phyloP scores from a whole-genome alignment of 2,329 filamentous ascomycete species.

The Incumbomyces lentus region DNA sequence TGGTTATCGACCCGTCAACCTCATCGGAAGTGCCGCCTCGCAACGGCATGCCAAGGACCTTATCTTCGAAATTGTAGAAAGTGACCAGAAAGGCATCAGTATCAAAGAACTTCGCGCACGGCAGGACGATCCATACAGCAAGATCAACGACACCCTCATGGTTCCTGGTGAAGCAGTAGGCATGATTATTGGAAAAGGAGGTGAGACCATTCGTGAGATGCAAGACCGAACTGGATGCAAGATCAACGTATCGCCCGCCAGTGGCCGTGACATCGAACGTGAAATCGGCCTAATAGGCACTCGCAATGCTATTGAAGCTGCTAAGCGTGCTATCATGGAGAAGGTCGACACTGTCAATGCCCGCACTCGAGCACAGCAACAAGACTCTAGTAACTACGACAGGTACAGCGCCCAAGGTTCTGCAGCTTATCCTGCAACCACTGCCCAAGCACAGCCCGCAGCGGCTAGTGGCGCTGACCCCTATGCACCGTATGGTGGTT shows the following conservation, averaged over 20 bases:
- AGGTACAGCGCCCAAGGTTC: slow-evolving; percentile 27
- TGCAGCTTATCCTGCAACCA: slow-evolving; percentile 17
- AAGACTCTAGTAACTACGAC: slow-evolving; percentile 24
- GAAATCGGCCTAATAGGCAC: slow-evolving; percentile 78
- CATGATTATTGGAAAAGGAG: slow-evolving; percentile 93
- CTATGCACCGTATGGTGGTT: slow-evolving; percentile 74
- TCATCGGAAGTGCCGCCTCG: slow-evolving; percentile 68
- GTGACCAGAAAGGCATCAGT: slow-evolving; percentile 45
- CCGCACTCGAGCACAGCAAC: neutral
- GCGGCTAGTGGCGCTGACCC: slow-evolving; percentile 50
- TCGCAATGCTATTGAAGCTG: slow-evolving; percentile 64
- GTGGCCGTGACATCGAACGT: slow-evolving; percentile 67
- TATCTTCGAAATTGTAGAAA: slow-evolving; percentile 90
- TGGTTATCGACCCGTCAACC: slow-evolving; percentile 76
- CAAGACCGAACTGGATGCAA: slow-evolving; percentile 80
- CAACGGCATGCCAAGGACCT: slow-evolving; percentile 71
- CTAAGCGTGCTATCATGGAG: slow-evolving; percentile 77
- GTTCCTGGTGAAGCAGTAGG: slow-evolving; percentile 86
- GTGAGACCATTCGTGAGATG: slow-evolving; percentile 91
- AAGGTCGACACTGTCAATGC: slow-evolving; percentile 77
- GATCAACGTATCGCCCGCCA: slow-evolving; percentile 82
- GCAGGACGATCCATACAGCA: slow-evolving; percentile 38
- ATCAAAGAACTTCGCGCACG: slow-evolving; percentile 24
- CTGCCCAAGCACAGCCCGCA: slow-evolving; percentile 28
- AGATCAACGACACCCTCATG: slow-evolving; percentile 70